These are phyloP conservation scores for Diaporthe sp. DNA, from an alignment of 2,329 filamentous ascomycete genomes.

Conservation along the genomic window DNA sequence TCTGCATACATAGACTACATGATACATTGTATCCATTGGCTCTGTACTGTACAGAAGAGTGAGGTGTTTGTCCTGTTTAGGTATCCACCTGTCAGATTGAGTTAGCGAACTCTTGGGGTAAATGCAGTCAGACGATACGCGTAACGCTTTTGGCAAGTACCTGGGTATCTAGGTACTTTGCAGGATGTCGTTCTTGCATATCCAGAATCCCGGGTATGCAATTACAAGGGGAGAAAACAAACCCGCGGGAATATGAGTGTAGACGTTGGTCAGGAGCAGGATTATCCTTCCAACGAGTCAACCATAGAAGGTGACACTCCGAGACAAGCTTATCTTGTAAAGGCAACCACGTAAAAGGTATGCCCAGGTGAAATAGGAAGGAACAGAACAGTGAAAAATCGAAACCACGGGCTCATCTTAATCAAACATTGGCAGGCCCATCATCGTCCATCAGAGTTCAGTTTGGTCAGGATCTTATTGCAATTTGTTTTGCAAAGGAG, in stretches of 20 bases:
- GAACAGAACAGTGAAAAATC: not conserved
- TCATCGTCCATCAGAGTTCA: not conserved
- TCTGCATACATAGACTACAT: not conserved
- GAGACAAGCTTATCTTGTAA: not conserved
- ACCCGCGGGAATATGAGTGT: not conserved
- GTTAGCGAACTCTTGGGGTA: not conserved
- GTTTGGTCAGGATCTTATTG: not conserved
- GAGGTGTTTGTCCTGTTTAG: not conserved
- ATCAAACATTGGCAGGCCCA: not conserved
- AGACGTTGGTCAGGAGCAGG: not conserved
- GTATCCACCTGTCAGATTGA: not conserved
- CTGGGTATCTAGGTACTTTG: not conserved
- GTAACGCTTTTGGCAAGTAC: not conserved
- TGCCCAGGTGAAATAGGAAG: not conserved
- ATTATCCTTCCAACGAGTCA: not conserved
- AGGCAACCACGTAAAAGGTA: too few species aligned
- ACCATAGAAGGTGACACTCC: not conserved
- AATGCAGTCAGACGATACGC: not conserved
- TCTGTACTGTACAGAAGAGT: too few species aligned
- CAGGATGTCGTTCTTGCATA: not conserved
- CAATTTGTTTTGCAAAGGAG: not conserved
- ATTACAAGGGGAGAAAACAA: not conserved
- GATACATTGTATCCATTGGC: not conserved
- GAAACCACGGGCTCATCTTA: not conserved
- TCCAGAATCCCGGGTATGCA: not conserved